Percentiles rank a stretch among this genome's conserved stretches.
These are phyloP conservation scores for Saccharomycopsis sp. DNA, from an alignment of 805 yeast genomes.

Conservation along the genomic window DNA sequence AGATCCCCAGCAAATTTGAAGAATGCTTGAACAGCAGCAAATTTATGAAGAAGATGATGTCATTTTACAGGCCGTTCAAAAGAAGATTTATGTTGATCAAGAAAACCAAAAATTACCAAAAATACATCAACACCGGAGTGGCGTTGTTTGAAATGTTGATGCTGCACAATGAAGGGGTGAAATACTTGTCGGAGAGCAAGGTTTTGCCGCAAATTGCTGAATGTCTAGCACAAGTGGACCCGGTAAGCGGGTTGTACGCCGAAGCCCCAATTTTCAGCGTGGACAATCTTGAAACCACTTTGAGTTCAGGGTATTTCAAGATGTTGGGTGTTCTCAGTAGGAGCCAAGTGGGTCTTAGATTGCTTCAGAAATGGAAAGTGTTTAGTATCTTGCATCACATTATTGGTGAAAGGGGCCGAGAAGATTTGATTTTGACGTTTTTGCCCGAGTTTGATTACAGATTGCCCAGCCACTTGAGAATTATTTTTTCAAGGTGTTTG, in stretches of 20 bases:
- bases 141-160: slow-evolving; percentile 61
- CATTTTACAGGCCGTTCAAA: slow-evolving; percentile 89
- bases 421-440: slow-evolving; percentile 47
- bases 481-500: slow-evolving; percentile 56
- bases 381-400: slow-evolving; percentile 74
- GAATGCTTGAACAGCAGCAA: slow-evolving; percentile 74
- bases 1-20: slow-evolving; percentile 61
- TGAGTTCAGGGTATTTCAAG: slow-evolving; percentile 68
- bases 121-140: slow-evolving; percentile 66
- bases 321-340: slow-evolving; percentile 67
- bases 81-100: slow-evolving; percentile 57
- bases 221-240: slow-evolving; percentile 77
- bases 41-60: slow-evolving; percentile 71
- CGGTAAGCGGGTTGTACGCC: slow-evolving; percentile 64
- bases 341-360: slow-evolving; percentile 49
- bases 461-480: slow-evolving; percentile 55
- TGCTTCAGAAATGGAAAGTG: slow-evolving; percentile 76
- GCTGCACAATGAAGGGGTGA: slow-evolving; percentile 54
- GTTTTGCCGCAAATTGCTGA: slow-evolving; percentile 83
- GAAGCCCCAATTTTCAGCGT: slow-evolving; percentile 66
- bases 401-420: slow-evolving; percentile 44
- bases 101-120: slow-evolving; percentile 40
- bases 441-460: slow-evolving; percentile 55
- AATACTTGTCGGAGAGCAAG: slow-evolving; percentile 61
- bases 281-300: slow-evolving; percentile 48